phyloP scores from a whole-genome alignment of 1,284 basidiomycete species.

The Moesziomyces globuligerus region DNA sequence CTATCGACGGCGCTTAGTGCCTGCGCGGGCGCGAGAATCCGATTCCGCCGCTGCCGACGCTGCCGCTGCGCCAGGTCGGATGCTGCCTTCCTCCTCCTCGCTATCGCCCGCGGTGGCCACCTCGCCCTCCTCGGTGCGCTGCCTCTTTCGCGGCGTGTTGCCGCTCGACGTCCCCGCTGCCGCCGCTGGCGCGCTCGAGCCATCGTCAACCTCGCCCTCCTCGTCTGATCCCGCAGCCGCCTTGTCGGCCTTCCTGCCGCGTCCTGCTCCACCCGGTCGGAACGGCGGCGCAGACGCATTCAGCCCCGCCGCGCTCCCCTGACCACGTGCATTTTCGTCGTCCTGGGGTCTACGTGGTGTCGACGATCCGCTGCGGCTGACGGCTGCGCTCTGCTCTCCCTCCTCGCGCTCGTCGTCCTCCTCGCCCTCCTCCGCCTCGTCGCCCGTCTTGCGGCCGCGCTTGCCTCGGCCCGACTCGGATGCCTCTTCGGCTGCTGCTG shows the following conservation, averaged over 20 bases:
- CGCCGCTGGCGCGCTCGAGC: neutral
- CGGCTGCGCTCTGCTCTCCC: slow-evolving; percentile 2
- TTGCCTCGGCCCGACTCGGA: slow-evolving; percentile 4
- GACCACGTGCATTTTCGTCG: neutral
- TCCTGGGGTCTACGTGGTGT: slow-evolving; percentile 4
- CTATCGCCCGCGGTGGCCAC: slow-evolving; percentile 20
- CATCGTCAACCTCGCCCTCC: slow-evolving; percentile 36
- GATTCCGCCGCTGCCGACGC: too few relatives aligned
- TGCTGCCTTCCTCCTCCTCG: slow-evolving; percentile 46
- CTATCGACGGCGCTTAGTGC: slow-evolving; percentile 23
- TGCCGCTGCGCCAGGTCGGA: slow-evolving; percentile 13
- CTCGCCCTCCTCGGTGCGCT: slow-evolving; percentile 39
- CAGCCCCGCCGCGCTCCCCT: slow-evolving; percentile 1
- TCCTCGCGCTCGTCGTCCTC: slow-evolving; percentile 14
- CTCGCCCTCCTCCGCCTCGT: slow-evolving; percentile 35
- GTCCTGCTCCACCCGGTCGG: slow-evolving; percentile 10
- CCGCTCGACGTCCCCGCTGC: slow-evolving; percentile 19
- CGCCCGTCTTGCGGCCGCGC: slow-evolving; percentile 4
- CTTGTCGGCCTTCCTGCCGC: slow-evolving; percentile 25
- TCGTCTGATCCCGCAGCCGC: slow-evolving; percentile 34
- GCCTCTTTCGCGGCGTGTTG: slow-evolving; percentile 45
- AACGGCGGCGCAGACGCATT: slow-evolving; percentile 28
- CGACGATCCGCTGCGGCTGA: slow-evolving; percentile 17
- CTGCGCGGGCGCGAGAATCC: slow-evolving; percentile 3
- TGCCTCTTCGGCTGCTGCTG: slow-evolving; percentile 6